Conservation (phyloP, 768 basidiomycete species). For the Phanerochaete carnosa region DNA sequence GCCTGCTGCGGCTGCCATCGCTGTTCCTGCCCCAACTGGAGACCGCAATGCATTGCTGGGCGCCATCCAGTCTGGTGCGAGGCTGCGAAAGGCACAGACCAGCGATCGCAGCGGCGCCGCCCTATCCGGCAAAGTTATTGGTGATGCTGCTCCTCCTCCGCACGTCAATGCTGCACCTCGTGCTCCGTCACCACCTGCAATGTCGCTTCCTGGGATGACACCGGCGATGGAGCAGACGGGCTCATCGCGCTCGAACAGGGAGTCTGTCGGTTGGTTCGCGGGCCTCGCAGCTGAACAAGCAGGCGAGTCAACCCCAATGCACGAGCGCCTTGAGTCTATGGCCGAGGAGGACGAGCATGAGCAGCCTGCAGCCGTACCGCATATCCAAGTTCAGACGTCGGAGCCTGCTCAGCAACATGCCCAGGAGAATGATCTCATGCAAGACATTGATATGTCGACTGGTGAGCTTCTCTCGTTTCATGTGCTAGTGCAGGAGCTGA, state of each 20-base stretch:
- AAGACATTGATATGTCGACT: conserved; percentile 66
- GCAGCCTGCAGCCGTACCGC: conserved; percentile 39
- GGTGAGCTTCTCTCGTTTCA: conserved; percentile 36
- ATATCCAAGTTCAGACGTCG: conserved; percentile 50
- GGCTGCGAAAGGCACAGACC: conserved; percentile 72
- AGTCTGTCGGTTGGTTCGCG: conserved; percentile 90
- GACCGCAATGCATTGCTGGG: conserved; percentile 66
- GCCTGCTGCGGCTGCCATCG: conserved; percentile 27
- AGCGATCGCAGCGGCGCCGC: conserved; percentile 76
- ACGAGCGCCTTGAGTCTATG: conserved; percentile 44
- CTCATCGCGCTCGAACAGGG: conserved; percentile 45
- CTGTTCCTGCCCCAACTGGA: conserved; percentile 36
- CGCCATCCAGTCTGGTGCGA: conserved; percentile 76
- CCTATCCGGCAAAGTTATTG: conserved; percentile 75
- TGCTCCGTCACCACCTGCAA: conserved; percentile 37
- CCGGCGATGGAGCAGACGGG: conserved; percentile 17
- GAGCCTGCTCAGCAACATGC: conserved; percentile 34
- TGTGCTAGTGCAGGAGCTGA: neutral
- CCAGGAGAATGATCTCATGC: conserved; percentile 46
- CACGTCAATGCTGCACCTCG: conserved; percentile 59
- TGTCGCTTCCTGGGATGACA: conserved; percentile 31
- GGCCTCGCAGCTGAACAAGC: conserved; percentile 74
- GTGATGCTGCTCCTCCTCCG: conserved; percentile 63
- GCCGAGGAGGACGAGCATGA: conserved; percentile 56
- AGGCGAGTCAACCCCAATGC: conserved; percentile 16